Conservation (phyloP, 2,329 filamentous ascomycete genomes). For the Sclerotinia subarctica region DNA sequence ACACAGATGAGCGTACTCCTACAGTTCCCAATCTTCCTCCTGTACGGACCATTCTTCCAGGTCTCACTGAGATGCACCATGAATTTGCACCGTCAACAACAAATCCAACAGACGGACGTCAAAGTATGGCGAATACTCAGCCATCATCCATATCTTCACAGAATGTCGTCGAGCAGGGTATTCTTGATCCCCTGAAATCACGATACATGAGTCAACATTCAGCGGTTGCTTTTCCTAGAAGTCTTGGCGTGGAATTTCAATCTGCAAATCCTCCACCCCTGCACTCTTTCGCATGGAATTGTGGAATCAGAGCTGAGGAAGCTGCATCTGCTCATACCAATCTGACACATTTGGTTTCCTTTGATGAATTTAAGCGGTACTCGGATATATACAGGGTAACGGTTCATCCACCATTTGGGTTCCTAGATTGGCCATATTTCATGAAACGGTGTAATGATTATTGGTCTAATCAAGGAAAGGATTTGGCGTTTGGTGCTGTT, state of each 20-base stretch:
- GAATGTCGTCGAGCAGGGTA: conserved; percentile 24
- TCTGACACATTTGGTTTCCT: conserved; percentile 28
- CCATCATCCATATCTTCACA: conserved; percentile 18
- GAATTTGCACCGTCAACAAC: not conserved
- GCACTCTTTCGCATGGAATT: conserved; percentile 42
- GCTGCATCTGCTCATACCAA: conserved; percentile 24
- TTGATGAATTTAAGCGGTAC: conserved; percentile 15
- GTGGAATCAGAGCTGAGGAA: conserved; percentile 35
- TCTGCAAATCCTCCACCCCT: conserved; percentile 39
- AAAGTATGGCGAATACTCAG: not conserved
- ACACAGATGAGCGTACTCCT: conserved; percentile 18
- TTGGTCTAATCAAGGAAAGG: conserved; percentile 34
- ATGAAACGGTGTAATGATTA: conserved; percentile 34
- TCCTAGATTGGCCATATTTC: conserved; percentile 37
- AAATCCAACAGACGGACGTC: not conserved
- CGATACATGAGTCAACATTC: conserved; percentile 33
- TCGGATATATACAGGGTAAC: conserved; percentile 35
- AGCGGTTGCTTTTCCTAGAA: conserved; percentile 39
- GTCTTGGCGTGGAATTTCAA: conserved; percentile 38
- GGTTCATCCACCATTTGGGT: conserved; percentile 38
- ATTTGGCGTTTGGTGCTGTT: conserved; percentile 38
- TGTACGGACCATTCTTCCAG: not conserved
- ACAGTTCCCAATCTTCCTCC: not conserved
- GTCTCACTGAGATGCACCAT: not conserved
- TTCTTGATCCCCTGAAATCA: conserved; percentile 15